Conservation (phyloP, 1,284 basidiomycete species). For the Ustilago shanxiensis region DNA sequence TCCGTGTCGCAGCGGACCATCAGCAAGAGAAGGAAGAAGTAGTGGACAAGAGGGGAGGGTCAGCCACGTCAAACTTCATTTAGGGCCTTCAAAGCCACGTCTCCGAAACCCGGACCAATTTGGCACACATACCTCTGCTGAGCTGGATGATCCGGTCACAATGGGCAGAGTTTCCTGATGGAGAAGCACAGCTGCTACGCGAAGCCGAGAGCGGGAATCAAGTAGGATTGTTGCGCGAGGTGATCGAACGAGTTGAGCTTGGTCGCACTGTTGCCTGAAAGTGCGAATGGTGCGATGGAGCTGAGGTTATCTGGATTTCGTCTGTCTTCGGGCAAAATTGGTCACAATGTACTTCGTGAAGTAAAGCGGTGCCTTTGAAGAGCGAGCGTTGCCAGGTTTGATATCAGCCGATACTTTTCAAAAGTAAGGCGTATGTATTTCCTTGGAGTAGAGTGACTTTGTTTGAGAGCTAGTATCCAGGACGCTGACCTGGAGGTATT, state of each 20-base stretch:
- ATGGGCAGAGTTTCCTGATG: not conserved
- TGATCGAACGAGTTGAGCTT: not conserved
- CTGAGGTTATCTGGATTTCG: not conserved
- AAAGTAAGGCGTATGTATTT: constrained; percentile 1
- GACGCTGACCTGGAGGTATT: constrained; percentile 17
- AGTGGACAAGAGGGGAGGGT: constrained; percentile 2
- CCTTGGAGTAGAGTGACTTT: not conserved
- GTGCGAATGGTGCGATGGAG: constrained; percentile 4
- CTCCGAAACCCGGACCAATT: not conserved
- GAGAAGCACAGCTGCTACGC: not conserved
- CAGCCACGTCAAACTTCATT: constrained; percentile 28
- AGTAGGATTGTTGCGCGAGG: not conserved
- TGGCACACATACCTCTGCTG: not conserved
- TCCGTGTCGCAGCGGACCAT: not conserved
- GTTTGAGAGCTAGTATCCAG: constrained; percentile 10
- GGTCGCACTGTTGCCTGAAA: constrained; percentile 24
- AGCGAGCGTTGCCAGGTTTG: too few relatives aligned
- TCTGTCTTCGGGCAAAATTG: not conserved
- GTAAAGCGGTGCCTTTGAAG: too few relatives aligned
- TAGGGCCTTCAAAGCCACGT: too few relatives aligned
- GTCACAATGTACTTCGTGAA: not conserved
- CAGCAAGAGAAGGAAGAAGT: not conserved
- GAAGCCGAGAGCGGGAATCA: not conserved
- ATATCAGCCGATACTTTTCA: constrained; percentile 14
- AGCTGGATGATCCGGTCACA: not conserved